Conservation (phyloP, 2,329 filamentous ascomycete species). For the Whalleya microplaca region DNA sequence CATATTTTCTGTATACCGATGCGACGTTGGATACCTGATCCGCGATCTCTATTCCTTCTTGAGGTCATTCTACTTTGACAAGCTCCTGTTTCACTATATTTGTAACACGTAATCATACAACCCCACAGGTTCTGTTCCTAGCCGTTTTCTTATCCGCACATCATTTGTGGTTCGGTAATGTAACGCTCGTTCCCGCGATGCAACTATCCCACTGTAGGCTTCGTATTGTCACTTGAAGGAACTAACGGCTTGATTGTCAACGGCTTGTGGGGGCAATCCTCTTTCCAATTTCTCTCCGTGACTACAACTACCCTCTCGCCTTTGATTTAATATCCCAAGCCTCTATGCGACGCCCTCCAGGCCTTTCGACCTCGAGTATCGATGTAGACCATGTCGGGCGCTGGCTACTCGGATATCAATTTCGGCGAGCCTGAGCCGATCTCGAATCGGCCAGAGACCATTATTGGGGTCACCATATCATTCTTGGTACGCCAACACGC, state of each 20-base stretch:
- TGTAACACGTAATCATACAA: not conserved
- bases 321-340: too few species aligned
- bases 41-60: not conserved
- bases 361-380: not conserved
- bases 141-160: too few species aligned
- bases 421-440: conserved; percentile 35
- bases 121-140: too few species aligned
- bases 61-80: not conserved
- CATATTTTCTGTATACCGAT: not conserved
- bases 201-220: too few species aligned
- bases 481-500: conserved; percentile 30
- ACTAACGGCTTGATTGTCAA: too few species aligned
- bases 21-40: not conserved
- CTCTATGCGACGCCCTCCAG: too few species aligned
- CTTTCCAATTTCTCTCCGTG: too few species aligned
- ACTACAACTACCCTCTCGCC: too few species aligned
- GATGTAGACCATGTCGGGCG: conserved; percentile 28
- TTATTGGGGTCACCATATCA: conserved; percentile 36
- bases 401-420: conserved; percentile 28
- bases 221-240: too few species aligned
- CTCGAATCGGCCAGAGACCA: conserved; percentile 34
- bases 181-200: too few species aligned
- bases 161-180: too few species aligned
- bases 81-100: not conserved
- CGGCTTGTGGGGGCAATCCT: too few species aligned